Evolutionary conservation across 352 stramenopile species (phyloP).

Genomic region (Vaucheria bursata): DNA sequence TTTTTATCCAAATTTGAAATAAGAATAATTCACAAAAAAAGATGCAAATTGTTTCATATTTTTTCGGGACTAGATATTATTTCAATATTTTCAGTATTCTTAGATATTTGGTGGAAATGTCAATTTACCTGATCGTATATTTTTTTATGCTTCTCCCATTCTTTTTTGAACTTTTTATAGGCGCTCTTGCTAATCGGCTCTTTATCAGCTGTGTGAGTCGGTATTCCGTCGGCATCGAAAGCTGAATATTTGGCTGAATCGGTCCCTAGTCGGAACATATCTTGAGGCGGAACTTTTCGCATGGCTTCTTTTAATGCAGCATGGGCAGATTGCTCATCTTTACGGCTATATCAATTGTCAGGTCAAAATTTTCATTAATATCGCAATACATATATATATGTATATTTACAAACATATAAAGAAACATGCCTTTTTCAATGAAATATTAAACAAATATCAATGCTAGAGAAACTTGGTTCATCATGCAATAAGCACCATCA

Average conservation of each 20-base stretch:
- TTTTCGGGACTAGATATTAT: no score
- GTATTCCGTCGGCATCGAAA: conserved; percentile 81
- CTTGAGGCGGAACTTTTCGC: conserved; percentile 72
- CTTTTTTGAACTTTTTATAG: conserved; percentile 94
- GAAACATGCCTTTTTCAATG: no score
- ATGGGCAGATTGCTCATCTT: conserved; percentile 64
- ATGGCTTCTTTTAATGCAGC: conserved; percentile 78
- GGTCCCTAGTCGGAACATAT: conserved; percentile 49
- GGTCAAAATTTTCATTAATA: no score
- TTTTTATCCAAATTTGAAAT: no score
- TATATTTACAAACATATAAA: no score
- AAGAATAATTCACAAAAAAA: no score
- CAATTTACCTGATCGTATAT: conserved; percentile 26
- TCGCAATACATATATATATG: no score
- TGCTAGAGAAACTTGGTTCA: no score
- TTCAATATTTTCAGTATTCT: background rate
- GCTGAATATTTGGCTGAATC: conserved; percentile 50
- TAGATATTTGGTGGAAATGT: background rate
- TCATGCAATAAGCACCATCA: no score
- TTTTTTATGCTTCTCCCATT: conserved; percentile 85
- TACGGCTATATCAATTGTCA: conserved; percentile 50
- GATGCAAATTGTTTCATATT: no score
- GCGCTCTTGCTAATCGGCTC: conserved; percentile 86
- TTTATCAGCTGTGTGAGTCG: conserved; percentile 80
- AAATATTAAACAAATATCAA: no score